phyloP scores from a whole-genome alignment of 1,284 basidiomycete species.

The Stereum hirsutum region DNA sequence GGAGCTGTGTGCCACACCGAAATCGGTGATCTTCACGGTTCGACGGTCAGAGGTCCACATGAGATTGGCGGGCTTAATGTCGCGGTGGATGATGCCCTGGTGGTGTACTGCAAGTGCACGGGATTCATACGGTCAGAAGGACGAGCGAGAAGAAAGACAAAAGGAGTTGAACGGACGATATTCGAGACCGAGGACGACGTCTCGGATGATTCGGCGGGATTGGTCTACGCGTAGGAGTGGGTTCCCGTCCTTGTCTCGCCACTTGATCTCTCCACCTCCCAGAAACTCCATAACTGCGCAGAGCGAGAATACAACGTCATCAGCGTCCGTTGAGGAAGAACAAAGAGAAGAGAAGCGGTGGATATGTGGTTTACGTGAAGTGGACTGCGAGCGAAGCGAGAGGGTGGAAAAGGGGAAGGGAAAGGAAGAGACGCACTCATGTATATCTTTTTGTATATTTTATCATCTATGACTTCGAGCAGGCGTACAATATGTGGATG shows the following conservation, averaged over 20 bases:
- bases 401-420: background rate
- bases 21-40: slow-evolving; percentile 95
- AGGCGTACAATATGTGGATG: slow-evolving; percentile 91
- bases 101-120: slow-evolving; percentile 63
- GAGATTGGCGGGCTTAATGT: slow-evolving; percentile 98
- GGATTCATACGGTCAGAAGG: slow-evolving; percentile 4
- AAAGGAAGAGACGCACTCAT: slow-evolving; percentile 57
- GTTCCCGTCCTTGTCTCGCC: slow-evolving; percentile 56
- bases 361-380: too few relatives aligned
- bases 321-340: slow-evolving; percentile 9
- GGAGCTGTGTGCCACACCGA: slow-evolving; percentile 95
- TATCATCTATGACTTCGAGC: slow-evolving; percentile 94
- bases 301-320: too few relatives aligned
- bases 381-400: background rate
- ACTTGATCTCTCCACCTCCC: slow-evolving; percentile 89
- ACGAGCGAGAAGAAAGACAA: slow-evolving; percentile 4
- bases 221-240: slow-evolving; percentile 81
- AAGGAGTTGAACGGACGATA: slow-evolving; percentile 55
- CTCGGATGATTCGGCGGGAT: slow-evolving; percentile 81
- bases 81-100: slow-evolving; percentile 98
- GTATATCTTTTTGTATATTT: slow-evolving; percentile 83
- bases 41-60: slow-evolving; percentile 79
- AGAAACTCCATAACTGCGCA: slow-evolving; percentile 89
- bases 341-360: slow-evolving; percentile 13
- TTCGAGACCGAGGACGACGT: slow-evolving; percentile 89